Percentiles rank a stretch among this genome's conserved stretches.
Evolutionary conservation across 2,329 filamentous ascomycete species (phyloP).

Genomic region (Exophiala mesophila): DNA sequence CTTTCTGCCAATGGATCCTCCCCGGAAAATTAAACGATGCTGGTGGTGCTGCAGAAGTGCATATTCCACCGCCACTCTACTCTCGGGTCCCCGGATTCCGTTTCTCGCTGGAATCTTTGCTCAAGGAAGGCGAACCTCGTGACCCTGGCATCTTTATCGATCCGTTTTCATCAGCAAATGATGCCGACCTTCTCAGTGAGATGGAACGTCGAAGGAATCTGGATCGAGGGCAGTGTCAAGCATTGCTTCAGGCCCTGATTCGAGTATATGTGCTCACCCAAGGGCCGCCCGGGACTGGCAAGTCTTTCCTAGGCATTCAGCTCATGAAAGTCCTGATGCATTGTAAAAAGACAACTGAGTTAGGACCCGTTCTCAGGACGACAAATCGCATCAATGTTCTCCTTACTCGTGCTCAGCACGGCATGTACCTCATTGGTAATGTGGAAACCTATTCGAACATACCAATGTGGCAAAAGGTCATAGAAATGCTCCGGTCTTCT

Average conservation of each 20-base stretch:
- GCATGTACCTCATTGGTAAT: constrained; percentile 69
- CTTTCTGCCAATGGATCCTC: constrained; percentile 25
- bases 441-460: constrained; percentile 45
- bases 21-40: constrained; percentile 2
- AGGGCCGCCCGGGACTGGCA: constrained; percentile 31
- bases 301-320: constrained; percentile 28
- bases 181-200: constrained; percentile 2
- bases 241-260: constrained; percentile 7
- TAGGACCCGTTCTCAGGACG: constrained; percentile 57
- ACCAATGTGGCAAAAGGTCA: constrained; percentile 60
- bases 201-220: constrained; percentile 6
- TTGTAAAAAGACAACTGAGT: constrained; percentile 32
- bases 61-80: constrained; percentile 49
- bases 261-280: constrained; percentile 23
- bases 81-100: constrained; percentile 45
- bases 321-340: constrained; percentile 40
- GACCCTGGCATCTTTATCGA: constrained; percentile 16
- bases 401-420: constrained; percentile 61
- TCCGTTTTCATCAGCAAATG: background rate
- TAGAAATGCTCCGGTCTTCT: constrained; percentile 45
- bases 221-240: constrained; percentile 7
- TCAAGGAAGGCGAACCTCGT: background rate
- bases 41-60: constrained; percentile 16
- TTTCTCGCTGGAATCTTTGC: constrained; percentile 40
- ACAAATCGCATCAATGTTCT: constrained; percentile 61